phyloP scores from a whole-genome alignment of 78 protist species.

The Emiliania huxleyi region DNA sequence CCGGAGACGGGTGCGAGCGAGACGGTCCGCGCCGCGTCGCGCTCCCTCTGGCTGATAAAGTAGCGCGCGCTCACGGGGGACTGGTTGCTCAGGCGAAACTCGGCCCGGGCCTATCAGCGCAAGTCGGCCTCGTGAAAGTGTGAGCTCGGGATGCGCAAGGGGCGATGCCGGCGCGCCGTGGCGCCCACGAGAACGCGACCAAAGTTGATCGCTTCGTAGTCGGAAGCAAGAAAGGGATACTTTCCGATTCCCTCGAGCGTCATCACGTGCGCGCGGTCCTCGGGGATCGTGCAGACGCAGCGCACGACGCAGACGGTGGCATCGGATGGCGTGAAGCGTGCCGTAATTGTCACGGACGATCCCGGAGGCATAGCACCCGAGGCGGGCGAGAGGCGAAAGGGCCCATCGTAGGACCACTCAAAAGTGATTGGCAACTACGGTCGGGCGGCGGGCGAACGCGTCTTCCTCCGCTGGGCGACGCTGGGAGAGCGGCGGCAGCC shows the following conservation, averaged over 20 bases:
- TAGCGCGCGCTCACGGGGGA: conserved; percentile 1
- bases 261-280: not conserved
- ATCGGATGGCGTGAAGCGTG: not conserved
- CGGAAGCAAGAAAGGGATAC: not conserved
- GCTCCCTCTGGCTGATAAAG: not conserved
- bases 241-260: conserved; percentile 10
- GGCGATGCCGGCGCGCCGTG: too few species aligned
- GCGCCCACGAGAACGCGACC: not conserved
- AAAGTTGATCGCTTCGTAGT: not conserved
- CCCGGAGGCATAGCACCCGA: not conserved
- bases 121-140: too few species aligned
- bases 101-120: not conserved
- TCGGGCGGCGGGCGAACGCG: not conserved
- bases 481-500: not conserved
- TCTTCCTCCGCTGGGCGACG: not conserved
- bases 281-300: not conserved
- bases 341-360: too few species aligned
- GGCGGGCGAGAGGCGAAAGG: not conserved
- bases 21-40: not conserved
- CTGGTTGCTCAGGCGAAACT: not conserved
- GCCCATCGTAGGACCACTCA: not conserved
- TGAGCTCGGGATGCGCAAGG: too few species aligned
- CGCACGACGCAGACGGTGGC: not conserved
- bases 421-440: not conserved
- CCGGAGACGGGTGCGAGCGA: not conserved